Conservation (phyloP, 345 rosid species). For the Erodium maritimum region DNA sequence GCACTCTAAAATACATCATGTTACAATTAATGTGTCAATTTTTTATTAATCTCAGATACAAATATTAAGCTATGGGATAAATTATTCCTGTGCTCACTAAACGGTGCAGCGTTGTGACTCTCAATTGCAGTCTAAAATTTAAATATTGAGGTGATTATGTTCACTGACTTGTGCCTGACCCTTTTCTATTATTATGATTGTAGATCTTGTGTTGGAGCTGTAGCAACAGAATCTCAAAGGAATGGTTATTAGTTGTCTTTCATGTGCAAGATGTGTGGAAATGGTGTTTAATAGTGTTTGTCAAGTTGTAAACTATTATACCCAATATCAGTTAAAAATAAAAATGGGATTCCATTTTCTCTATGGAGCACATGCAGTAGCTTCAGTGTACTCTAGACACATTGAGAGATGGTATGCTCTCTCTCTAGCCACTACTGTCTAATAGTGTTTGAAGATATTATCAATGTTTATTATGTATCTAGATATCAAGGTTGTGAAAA, state of each 20-base stretch:
- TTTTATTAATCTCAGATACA: no score
- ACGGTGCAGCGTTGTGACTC: background rate
- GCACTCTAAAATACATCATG: no score
- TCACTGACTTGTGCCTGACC: slow-evolving; percentile 13
- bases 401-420: no score
- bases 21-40: no score
- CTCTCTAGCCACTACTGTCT: no score
- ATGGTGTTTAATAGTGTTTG: background rate
- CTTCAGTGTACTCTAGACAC: no score
- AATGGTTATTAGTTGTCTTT: slow-evolving; percentile 6
- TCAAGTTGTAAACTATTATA: no score
- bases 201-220: slow-evolving; percentile 93
- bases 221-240: slow-evolving; percentile 18
- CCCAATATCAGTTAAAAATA: no score
- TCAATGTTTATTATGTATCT: slow-evolving; percentile 22
- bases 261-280: slow-evolving; percentile 16
- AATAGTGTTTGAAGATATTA: slow-evolving; percentile 13
- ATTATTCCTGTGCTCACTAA: background rate
- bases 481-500: no score
- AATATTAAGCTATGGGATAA: background rate
- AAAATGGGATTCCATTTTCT: no score
- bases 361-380: no score
- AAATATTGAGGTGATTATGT: background rate
- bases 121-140: background rate
- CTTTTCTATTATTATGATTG: slow-evolving; percentile 15